Conservation (phyloP, 495 filamentous ascomycete genomes). For the Penicillium simplicissimum region DNA sequence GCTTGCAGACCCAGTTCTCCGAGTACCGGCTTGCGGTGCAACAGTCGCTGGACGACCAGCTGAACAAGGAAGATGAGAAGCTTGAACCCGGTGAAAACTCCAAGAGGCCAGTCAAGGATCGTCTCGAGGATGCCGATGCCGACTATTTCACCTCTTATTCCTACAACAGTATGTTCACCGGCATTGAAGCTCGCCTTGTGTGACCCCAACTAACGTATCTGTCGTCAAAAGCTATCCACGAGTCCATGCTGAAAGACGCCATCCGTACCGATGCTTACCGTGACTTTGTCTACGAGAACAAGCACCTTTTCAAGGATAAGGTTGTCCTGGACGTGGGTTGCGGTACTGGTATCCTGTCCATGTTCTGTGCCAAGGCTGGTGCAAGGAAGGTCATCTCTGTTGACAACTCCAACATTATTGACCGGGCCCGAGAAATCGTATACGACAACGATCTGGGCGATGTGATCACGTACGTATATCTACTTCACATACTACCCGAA, state of each 20-base stretch:
- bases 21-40: conserved; percentile 70
- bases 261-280: conserved; percentile 68
- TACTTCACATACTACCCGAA: not conserved
- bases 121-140: conserved; percentile 44
- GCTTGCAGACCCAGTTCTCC: conserved; percentile 64
- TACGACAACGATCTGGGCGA: conserved; percentile 76
- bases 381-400: conserved; percentile 89
- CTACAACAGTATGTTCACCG: conserved; percentile 59
- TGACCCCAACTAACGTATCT: conserved; percentile 16
- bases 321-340: conserved; percentile 91
- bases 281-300: conserved; percentile 77
- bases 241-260: conserved; percentile 83
- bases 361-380: conserved; percentile 91
- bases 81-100: conserved; percentile 25
- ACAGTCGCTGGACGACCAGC: conserved; percentile 69
- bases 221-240: conserved; percentile 68
- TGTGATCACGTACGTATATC: conserved; percentile 65
- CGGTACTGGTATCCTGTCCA: conserved; percentile 88
- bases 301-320: conserved; percentile 87
- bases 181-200: not conserved
- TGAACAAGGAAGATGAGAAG: conserved; percentile 52
- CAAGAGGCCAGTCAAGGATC: conserved; percentile 22
- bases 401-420: conserved; percentile 91
- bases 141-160: conserved; percentile 85
- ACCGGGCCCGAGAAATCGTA: conserved; percentile 82